phyloP scores from a whole-genome alignment of 1,284 basidiomycete species.

The Cryptococcus sp. region DNA sequence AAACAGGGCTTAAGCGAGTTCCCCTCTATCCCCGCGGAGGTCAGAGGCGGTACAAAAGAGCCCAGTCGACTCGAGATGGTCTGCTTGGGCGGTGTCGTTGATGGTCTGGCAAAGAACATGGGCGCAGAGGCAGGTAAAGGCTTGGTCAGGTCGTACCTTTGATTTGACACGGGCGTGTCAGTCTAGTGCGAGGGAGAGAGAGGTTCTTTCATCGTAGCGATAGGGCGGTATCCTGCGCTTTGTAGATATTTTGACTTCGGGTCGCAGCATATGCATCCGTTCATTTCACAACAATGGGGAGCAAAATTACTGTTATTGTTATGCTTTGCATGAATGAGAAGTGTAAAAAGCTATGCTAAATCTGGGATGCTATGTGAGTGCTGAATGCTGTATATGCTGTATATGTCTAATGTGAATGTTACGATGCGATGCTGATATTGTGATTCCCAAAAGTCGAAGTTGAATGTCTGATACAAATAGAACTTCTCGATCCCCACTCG shows the following conservation, averaged over 20 bases:
- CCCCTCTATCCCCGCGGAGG: slow-evolving; percentile 79
- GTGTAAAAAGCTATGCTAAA: too few relatives aligned
- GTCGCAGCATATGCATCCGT: too few relatives aligned
- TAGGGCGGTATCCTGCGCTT: too few relatives aligned
- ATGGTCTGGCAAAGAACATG: slow-evolving; percentile 76
- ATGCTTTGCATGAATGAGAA: too few relatives aligned
- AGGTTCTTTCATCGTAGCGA: too few relatives aligned
- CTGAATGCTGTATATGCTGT: too few relatives aligned
- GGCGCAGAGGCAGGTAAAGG: slow-evolving; percentile 66
- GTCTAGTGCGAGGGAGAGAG: neutral
- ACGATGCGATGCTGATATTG: neutral
- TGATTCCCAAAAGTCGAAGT: neutral
- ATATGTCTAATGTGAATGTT: neutral
- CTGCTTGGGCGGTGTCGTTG: slow-evolving; percentile 81
- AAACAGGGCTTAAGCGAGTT: slow-evolving; percentile 83
- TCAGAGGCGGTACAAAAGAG: slow-evolving; percentile 84
- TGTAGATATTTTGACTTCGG: too few relatives aligned
- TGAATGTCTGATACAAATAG: too few relatives aligned
- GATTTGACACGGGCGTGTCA: slow-evolving; percentile 1
- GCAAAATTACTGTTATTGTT: too few relatives aligned
- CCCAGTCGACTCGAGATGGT: slow-evolving; percentile 88
- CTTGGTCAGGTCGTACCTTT: slow-evolving; percentile 51
- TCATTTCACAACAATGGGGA: too few relatives aligned
- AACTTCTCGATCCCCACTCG: neutral
- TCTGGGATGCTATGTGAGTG: too few relatives aligned